These are phyloP conservation scores for Fennellomyces sp. DNA, from an alignment of 371 early-diverging fungal genomes.

Conservation along the genomic window DNA sequence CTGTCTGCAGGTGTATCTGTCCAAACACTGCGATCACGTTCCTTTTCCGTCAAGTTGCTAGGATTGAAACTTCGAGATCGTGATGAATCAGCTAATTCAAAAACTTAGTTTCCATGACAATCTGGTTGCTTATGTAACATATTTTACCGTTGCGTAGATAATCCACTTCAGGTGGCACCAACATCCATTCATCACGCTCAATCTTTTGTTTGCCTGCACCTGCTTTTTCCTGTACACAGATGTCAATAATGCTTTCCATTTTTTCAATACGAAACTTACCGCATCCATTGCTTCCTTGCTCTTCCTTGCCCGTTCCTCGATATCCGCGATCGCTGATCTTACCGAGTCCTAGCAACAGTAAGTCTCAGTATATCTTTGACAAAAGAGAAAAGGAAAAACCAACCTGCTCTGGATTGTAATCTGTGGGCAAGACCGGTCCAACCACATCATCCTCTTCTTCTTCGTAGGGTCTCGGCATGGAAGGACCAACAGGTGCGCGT, in stretches of 20 bases:
- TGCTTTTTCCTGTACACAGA: slow-evolving; percentile 13
- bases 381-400: slow-evolving; percentile 16
- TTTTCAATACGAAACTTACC: slow-evolving; percentile 15
- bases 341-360: slow-evolving; percentile 24
- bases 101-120: neutral
- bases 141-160: slow-evolving; percentile 49
- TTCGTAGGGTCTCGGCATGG: slow-evolving; percentile 24
- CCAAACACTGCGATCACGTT: slow-evolving; percentile 58
- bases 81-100: slow-evolving; percentile 23
- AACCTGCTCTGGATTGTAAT: slow-evolving; percentile 43
- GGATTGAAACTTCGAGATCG: slow-evolving; percentile 39
- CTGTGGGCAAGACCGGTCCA: slow-evolving; percentile 54
- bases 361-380: slow-evolving; percentile 12
- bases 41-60: slow-evolving; percentile 17
- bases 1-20: slow-evolving; percentile 67
- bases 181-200: slow-evolving; percentile 71
- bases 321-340: slow-evolving; percentile 31
- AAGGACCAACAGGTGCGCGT: slow-evolving; percentile 49
- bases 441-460: slow-evolving; percentile 53
- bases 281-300: slow-evolving; percentile 40
- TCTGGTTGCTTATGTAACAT: neutral
- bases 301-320: slow-evolving; percentile 35
- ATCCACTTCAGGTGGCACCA: slow-evolving; percentile 65
- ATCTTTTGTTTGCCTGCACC: slow-evolving; percentile 29
- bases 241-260: too few relatives aligned